A percentile compares a stretch with the other conserved stretches of the same genome.
phyloP scores from a whole-genome alignment of 164 flowering plant genomes.

The Hamamelis virginiana region DNA sequence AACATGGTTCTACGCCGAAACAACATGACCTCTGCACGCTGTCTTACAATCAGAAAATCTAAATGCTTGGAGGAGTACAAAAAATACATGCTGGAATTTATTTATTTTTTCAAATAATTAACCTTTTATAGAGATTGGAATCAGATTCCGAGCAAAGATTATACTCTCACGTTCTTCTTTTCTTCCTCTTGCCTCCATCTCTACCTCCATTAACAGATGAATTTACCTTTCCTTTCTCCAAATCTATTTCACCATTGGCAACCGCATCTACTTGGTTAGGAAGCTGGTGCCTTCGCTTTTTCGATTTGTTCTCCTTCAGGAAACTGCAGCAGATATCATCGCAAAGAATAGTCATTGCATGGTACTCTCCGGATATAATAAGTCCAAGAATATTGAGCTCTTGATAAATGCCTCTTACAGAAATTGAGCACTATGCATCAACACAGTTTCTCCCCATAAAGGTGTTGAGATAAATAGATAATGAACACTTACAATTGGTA shows the following conservation, averaged over 20 bases:
- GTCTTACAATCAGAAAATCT: no score
- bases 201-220: not conserved
- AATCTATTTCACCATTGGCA: not conserved
- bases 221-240: not conserved
- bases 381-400: not conserved
- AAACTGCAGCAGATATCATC: constrained; percentile 8
- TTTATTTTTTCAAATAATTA: not conserved
- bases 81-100: not conserved
- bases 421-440: not conserved
- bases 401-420: not conserved
- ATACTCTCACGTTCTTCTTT: not conserved
- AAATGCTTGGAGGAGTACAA: not conserved
- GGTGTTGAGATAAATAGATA: no score
- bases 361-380: not conserved
- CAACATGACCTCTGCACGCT: no score
- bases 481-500: no score
- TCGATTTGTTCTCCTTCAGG: constrained; percentile 7
- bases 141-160: not conserved
- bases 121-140: not conserved
- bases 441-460: not conserved
- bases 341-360: not conserved
- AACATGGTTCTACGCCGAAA: no score
- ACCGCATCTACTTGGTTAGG: not conserved
- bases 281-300: not conserved
- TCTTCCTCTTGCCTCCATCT: not conserved